Percentiles rank a stretch among this genome's conserved stretches.
phyloP scores from a whole-genome alignment of 164 flowering plant genomes.

The Tetracentron sinense region DNA sequence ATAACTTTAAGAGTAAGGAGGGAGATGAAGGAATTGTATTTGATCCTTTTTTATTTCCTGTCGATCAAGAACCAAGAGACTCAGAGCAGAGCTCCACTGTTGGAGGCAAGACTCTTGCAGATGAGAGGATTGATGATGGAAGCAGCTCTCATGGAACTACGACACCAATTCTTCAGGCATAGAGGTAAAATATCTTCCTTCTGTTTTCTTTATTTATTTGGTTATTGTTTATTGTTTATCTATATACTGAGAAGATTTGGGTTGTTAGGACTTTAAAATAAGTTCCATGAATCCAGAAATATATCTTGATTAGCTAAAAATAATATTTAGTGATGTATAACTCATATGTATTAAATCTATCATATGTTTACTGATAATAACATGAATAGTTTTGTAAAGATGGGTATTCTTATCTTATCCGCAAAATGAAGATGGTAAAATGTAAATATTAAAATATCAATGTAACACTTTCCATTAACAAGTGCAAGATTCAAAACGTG shows the following conservation, averaged over 20 bases:
- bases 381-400: too few species aligned
- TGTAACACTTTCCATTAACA: too few species aligned
- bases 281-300: neutral
- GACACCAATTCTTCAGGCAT: slow-evolving; percentile 14
- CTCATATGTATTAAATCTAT: too few species aligned
- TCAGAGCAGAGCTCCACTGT: slow-evolving; percentile 8
- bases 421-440: too few species aligned
- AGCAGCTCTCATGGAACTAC: slow-evolving; percentile 14
- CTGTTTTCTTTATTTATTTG: neutral
- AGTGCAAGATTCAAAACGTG: too few species aligned
- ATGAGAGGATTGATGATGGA: slow-evolving; percentile 14
- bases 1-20: slow-evolving; percentile 40
- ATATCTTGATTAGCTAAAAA: neutral
- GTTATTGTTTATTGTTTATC: too few species aligned
- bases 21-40: slow-evolving; percentile 23
- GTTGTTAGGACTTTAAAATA: too few species aligned
- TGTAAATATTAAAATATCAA: too few species aligned
- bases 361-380: too few species aligned
- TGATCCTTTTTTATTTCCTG: slow-evolving; percentile 29
- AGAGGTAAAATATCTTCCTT: slow-evolving; percentile 19
- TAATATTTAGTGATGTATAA: neutral
- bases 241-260: too few species aligned
- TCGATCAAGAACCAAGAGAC: slow-evolving; percentile 21
- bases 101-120: slow-evolving; percentile 11
- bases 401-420: too few species aligned